Conservation (phyloP, 2,329 filamentous ascomycete species). For the Blastomyces gilchristii region DNA sequence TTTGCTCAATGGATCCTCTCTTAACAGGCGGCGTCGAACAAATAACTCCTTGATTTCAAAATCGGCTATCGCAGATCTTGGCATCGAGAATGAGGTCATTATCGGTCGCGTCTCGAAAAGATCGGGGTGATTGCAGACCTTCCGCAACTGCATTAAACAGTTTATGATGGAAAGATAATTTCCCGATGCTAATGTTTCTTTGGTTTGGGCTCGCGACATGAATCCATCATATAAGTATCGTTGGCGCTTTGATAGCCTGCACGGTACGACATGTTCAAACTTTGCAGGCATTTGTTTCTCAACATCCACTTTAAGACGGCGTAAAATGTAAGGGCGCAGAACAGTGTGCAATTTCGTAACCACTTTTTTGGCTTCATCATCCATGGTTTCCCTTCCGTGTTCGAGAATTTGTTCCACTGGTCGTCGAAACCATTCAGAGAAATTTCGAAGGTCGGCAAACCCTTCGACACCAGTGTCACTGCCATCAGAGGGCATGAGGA, state of each 20-base stretch:
- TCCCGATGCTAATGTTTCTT: conserved; percentile 76
- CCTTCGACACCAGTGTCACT: conserved; percentile 67
- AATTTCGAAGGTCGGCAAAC: conserved; percentile 90
- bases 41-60: conserved; percentile 64
- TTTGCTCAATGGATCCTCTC: conserved; percentile 49
- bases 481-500: conserved; percentile 80
- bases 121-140: conserved; percentile 97
- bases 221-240: conserved; percentile 95
- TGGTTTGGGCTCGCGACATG: conserved; percentile 78
- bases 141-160: conserved; percentile 91
- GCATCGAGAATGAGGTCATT: conserved; percentile 92
- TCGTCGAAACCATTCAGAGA: conserved; percentile 90
- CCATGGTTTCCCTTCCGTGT: conserved; percentile 85
- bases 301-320: conserved; percentile 87
- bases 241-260: conserved; percentile 87
- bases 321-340: conserved; percentile 78
- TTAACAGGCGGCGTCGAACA: conserved; percentile 56
- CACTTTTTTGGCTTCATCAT: conserved; percentile 83
- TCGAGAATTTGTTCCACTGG: conserved; percentile 94
- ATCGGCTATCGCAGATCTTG: conserved; percentile 61
- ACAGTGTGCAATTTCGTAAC: conserved; percentile 92
- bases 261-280: conserved; percentile 94
- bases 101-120: conserved; percentile 93
- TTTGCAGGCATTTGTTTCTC: conserved; percentile 99
- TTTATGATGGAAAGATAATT: conserved; percentile 98